Evolutionary conservation across 2,329 filamentous ascomycete genomes (phyloP), one percentile per base, ranked within the genome.

Genomic region (Clonostachys chloroleuca): DNA sequence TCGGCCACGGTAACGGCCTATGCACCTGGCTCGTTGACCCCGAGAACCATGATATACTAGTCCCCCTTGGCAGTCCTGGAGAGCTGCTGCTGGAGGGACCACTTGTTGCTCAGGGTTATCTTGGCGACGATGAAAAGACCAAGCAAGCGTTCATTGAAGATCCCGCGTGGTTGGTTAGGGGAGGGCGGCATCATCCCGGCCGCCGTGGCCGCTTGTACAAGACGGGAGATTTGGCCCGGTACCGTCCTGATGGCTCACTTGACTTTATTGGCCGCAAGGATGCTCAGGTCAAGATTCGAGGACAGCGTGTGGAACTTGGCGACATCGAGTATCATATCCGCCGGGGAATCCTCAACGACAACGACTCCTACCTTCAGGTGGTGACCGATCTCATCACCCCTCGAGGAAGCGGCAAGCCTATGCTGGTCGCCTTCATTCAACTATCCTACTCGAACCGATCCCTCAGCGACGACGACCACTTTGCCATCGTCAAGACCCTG

Each of bases 1-100:
- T 54, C n/a, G 54, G 55, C 3, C 51, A 46, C 4, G 51, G 3
- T 2, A 43, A 41, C 10, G 53, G 50, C 4, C 18, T 36, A 6
- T 44, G 45, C 4, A 49, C 44, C 1, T 74, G 70, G 70, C 55
- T 75, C 34, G 67, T 70, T 7, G 65, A 73, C 30, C 57, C 67
- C 5, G 42, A 49, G 3, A 50, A 62, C 36, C 47, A 54, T 40
- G 36, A 57, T 14, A 36, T 40, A 6, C 54, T 64, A 7, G 42
- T 55, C 4, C 58, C 62, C 0, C 42, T 60, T 8, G 89, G 90
- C 4, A 85, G 81, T 51, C 70, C 89, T 16, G 92, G 92, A 12
- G 91, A 96, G 61, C 73, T 95, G 6, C 94, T 87, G 58, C 94
- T 95, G 61, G 90, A 89, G 13, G 92, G 91, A 10, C 80, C 88